Base-by-base conservation (phyloP, 371 early-diverging fungal genomes). In the Mucor racemosus region DNA sequence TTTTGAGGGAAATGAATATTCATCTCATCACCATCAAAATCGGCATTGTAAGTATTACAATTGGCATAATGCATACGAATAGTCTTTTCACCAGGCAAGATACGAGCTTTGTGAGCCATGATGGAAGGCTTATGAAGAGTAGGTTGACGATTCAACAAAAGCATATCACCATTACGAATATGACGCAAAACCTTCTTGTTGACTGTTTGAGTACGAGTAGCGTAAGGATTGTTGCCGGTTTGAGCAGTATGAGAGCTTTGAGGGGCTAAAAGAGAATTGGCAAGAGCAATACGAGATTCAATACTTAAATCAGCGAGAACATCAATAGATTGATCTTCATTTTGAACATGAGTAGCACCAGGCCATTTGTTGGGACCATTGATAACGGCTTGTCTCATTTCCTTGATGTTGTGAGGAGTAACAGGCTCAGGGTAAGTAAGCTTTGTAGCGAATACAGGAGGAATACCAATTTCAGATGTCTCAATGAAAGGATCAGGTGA, bases 21-120 rank as follows among this genome's bases (percentile, higher is more conserved):
- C 99, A 99, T 99, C 84, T 99, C 99, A 84, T 99, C 99, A 76
- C 99, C 99, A 82, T 99, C 99, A 84, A 99, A 99, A 90, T 99
- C 99, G 65, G 99, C 99, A 79, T 99, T 99, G 75, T 96, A 97
- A 8, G 97, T 92, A 77, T 97, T 98, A 84, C 97, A 96, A 79
- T 91, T 94, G 58, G 98, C 98, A 79, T 99, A 99, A 85, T 99
- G 99, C 97, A 99, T 96, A 56, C 99, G 93, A 79, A 99, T 94
- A 5, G 99, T 99, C 71, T 96, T 99, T 72, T 70, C 71, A 77
- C 96, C 97, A 13, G 97, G 96, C 17, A 99, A 86, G 19, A 99
- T 91, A 65, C 94, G 92, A 10, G 98, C 99, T 41, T 92, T 94
- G 87, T 99, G 99, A 4, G 97, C 99, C 95, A 99, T 99, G 84